phyloP scores from a whole-genome alignment of 192 early-diverging fungal species.

The Anaeromyces robustus region DNA sequence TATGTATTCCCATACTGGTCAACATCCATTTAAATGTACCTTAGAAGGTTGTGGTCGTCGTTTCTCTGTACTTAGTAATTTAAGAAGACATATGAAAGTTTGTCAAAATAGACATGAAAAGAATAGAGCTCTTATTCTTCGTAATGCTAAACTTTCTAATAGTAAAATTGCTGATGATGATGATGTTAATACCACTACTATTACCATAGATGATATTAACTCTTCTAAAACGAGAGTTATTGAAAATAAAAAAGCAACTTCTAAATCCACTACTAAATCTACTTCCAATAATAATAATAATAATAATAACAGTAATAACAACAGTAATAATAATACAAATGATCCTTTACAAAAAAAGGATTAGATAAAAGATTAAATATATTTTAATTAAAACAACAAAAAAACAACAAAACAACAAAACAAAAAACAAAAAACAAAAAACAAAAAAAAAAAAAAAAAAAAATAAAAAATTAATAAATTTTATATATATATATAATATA shows the following conservation, averaged over 20 bases:
- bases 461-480: no score
- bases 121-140: neutral
- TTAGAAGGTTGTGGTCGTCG: conserved; percentile 43
- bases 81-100: conserved; percentile 47
- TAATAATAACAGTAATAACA: no score
- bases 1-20: conserved; percentile 58
- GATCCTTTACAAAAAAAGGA: no score
- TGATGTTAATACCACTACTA: neutral
- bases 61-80: conserved; percentile 59
- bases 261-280: neutral
- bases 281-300: no score
- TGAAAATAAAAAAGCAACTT: neutral
- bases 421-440: no score
- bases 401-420: no score
- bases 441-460: no score
- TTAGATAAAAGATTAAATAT: no score
- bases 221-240: neutral
- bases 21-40: conserved; percentile 51
- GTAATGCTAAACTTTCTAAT: neutral
- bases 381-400: no score
- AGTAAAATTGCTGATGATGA: neutral
- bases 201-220: neutral
- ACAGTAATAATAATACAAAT: no score
- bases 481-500: no score
- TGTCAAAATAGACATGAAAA: conserved; percentile 1